These are phyloP conservation scores for Geotrichum restrictum DNA, from an alignment of 1,139 yeast species.

Conservation along the genomic window DNA sequence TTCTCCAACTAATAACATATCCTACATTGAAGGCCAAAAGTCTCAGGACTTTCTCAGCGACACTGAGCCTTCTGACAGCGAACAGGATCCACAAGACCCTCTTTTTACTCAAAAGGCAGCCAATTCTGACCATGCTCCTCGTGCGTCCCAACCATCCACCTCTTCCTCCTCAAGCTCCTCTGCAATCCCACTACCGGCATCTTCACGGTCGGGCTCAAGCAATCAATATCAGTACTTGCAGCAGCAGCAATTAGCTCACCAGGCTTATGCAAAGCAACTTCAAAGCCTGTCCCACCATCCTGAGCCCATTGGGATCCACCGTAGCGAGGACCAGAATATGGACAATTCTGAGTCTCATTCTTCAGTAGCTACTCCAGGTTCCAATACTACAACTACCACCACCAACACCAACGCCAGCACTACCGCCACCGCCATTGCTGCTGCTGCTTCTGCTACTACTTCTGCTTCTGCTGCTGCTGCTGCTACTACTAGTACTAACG, in stretches of 20 bases:
- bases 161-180: not conserved
- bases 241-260: conserved; percentile 27
- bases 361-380: not conserved
- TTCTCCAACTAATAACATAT: not conserved
- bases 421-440: not conserved
- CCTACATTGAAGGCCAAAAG: conserved; percentile 15
- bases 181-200: conserved; percentile 4
- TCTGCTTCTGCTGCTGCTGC: not conserved
- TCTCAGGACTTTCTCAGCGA: conserved; percentile 7
- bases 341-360: conserved; percentile 2
- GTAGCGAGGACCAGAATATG: not conserved
- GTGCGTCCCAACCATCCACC: not conserved
- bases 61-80: conserved; percentile 3
- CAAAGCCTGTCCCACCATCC: conserved; percentile 19
- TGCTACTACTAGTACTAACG: not conserved
- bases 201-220: conserved; percentile 5
- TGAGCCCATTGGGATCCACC: conserved; percentile 26
- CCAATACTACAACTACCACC: no score
- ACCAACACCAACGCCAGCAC: not conserved
- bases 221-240: conserved; percentile 27
- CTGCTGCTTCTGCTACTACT: not conserved
- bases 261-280: conserved; percentile 24
- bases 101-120: not conserved
- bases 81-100: not conserved
- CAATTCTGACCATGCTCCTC: not conserved